A percentile compares a stretch with the other conserved stretches of the same genome.
Conservation (phyloP, 306 rosid genomes). For the Trifolium subterraneum region DNA sequence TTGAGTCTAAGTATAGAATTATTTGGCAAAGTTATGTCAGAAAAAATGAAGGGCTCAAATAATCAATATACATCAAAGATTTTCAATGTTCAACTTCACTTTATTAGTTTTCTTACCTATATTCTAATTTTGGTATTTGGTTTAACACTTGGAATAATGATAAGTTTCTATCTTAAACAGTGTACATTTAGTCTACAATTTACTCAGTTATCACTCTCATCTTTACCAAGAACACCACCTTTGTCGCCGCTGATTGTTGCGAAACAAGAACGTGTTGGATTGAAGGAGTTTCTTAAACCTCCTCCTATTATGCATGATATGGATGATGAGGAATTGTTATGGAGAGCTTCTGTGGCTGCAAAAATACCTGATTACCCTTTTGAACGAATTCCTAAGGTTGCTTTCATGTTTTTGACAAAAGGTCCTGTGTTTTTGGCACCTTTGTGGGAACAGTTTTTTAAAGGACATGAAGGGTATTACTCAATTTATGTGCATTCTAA, state of each 20-base stretch:
- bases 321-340: conserved; percentile 71
- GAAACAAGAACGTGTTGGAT: conserved; percentile 48
- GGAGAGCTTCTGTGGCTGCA: conserved; percentile 84
- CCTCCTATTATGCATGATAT: conserved; percentile 64
- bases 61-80: conserved; percentile 50
- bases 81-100: conserved; percentile 49
- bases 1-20: neutral
- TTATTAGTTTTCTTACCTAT: conserved; percentile 49
- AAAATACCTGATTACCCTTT: conserved; percentile 60
- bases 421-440: conserved; percentile 77
- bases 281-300: conserved; percentile 57
- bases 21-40: neutral
- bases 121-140: conserved; percentile 62
- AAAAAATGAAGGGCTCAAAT: conserved; percentile 49
- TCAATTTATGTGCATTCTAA: conserved; percentile 80
- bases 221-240: conserved; percentile 39
- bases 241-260: neutral
- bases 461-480: conserved; percentile 71
- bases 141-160: conserved; percentile 59
- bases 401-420: conserved; percentile 83
- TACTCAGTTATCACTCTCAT: conserved; percentile 56
- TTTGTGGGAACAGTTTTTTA: conserved; percentile 84
- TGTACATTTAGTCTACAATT: conserved; percentile 63
- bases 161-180: conserved; percentile 55
- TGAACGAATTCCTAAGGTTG: conserved; percentile 70